Conservation (phyloP, 2,329 filamentous ascomycete genomes). For the Incumbomyces delicatus region DNA sequence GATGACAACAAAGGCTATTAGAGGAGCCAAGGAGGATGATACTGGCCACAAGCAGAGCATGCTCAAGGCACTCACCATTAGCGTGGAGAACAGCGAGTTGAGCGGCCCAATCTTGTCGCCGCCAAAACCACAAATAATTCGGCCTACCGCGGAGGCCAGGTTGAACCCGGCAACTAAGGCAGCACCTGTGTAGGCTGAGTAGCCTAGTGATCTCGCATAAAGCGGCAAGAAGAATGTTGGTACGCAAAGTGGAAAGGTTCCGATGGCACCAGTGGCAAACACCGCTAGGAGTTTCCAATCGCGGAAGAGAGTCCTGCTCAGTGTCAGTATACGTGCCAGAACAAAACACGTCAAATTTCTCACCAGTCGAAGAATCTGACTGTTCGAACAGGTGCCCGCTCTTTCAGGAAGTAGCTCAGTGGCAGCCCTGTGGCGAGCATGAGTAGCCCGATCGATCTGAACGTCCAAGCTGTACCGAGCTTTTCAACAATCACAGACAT, state of each 20-base stretch:
- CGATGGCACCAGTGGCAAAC: conserved; percentile 45
- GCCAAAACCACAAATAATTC: conserved; percentile 45
- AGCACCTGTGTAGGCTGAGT: conserved; percentile 44
- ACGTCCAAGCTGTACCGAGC: conserved; percentile 42
- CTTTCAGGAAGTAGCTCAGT: conserved; percentile 44
- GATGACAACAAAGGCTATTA: conserved; percentile 48
- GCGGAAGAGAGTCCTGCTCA: conserved; percentile 40
- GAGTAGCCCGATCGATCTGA: conserved; percentile 43
- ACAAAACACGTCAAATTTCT: conserved; percentile 7
- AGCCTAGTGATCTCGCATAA: conserved; percentile 44
- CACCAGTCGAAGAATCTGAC: conserved; percentile 43
- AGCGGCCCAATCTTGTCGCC: conserved; percentile 47
- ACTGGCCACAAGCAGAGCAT: conserved; percentile 54
- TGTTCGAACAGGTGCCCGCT: conserved; percentile 33
- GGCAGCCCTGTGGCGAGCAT: conserved; percentile 46
- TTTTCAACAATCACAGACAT: conserved; percentile 39
- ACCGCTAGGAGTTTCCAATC: conserved; percentile 42
- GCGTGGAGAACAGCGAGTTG: conserved; percentile 44
- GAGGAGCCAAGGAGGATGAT: conserved; percentile 42
- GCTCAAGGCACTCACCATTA: conserved; percentile 45
- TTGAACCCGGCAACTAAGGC: conserved; percentile 53
- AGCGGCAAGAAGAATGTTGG: conserved; percentile 53
- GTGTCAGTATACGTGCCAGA: not conserved
- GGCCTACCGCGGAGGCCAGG: conserved; percentile 48
- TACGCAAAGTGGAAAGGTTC: conserved; percentile 52